phyloP scores from a whole-genome alignment of 2,329 filamentous ascomycete genomes.

The Chrysosporium queenslandicum region DNA sequence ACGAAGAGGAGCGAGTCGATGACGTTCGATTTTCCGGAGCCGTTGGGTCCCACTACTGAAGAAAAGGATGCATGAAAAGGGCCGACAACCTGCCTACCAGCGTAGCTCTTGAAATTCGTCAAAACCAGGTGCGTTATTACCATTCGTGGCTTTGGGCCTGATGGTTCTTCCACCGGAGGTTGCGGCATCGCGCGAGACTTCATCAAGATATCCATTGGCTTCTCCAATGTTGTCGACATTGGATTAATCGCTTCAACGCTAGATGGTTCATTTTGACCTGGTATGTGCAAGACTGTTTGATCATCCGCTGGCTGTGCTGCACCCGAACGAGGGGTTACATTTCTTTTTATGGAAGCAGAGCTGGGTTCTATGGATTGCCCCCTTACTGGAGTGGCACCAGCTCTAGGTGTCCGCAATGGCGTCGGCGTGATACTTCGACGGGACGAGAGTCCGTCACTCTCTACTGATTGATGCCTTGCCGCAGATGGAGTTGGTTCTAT shows the following conservation, averaged over 20 bases:
- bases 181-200: constrained; percentile 66
- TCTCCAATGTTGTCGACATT: constrained; percentile 68
- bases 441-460: constrained; percentile 18
- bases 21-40: constrained; percentile 96
- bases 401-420: background rate
- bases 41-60: constrained; percentile 93
- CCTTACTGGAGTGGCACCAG: background rate
- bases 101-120: constrained; percentile 98
- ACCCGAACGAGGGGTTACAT: background rate
- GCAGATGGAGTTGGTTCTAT: constrained; percentile 14
- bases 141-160: constrained; percentile 69
- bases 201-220: constrained; percentile 85
- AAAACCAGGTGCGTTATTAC: constrained; percentile 88
- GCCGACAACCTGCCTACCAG: constrained; percentile 85
- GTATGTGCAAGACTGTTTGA: constrained; percentile 51
- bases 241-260: constrained; percentile 60
- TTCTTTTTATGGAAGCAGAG: background rate
- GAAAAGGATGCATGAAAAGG: constrained; percentile 97
- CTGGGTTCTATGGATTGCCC: background rate
- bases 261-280: constrained; percentile 47
- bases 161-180: constrained; percentile 58
- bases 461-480: constrained; percentile 27
- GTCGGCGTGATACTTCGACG: background rate
- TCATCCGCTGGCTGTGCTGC: background rate
- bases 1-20: constrained; percentile 97